A percentile compares a stretch with the other conserved stretches of the same genome.
Evolutionary conservation across 805 yeast genomes (phyloP).

Genomic region (Hanseniaspora singularis): DNA sequence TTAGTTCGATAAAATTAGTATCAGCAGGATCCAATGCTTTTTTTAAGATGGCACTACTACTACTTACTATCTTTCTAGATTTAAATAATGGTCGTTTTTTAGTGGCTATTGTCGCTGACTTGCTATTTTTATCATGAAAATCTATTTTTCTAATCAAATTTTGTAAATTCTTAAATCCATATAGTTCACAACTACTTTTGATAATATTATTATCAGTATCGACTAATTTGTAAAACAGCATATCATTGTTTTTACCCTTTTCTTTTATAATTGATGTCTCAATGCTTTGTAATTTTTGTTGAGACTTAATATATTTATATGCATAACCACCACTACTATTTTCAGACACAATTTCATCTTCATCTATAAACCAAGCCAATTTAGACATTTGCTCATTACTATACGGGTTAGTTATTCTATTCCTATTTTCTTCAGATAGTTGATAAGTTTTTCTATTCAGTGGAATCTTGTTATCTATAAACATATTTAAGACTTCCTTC

Average conservation of each 20-base stretch:
- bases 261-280: constrained; percentile 30
- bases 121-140: constrained; percentile 17
- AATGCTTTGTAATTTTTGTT: constrained; percentile 21
- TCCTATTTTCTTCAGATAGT: neutral
- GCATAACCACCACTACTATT: constrained; percentile 87
- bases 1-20: constrained; percentile 79
- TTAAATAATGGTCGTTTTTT: constrained; percentile 23
- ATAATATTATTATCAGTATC: constrained; percentile 28
- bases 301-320: constrained; percentile 44
- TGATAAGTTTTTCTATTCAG: neutral
- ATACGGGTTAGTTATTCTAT: neutral
- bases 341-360: constrained; percentile 71
- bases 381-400: constrained; percentile 17
- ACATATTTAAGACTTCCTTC: constrained; percentile 64
- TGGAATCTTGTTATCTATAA: constrained; percentile 34
- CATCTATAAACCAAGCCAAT: constrained; percentile 29
- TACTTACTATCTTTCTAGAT: constrained; percentile 20
- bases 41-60: constrained; percentile 12
- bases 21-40: constrained; percentile 45
- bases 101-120: too few species aligned
- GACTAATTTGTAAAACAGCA: constrained; percentile 52
- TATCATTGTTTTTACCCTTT: constrained; percentile 64
- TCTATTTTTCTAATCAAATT: constrained; percentile 70
- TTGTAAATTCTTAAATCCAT: constrained; percentile 91
- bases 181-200: constrained; percentile 54